Percentiles rank a stretch among this genome's conserved stretches.
These are phyloP conservation scores for Protomyces inouyei DNA, from an alignment of 1,139 yeast genomes.

Conservation along the genomic window DNA sequence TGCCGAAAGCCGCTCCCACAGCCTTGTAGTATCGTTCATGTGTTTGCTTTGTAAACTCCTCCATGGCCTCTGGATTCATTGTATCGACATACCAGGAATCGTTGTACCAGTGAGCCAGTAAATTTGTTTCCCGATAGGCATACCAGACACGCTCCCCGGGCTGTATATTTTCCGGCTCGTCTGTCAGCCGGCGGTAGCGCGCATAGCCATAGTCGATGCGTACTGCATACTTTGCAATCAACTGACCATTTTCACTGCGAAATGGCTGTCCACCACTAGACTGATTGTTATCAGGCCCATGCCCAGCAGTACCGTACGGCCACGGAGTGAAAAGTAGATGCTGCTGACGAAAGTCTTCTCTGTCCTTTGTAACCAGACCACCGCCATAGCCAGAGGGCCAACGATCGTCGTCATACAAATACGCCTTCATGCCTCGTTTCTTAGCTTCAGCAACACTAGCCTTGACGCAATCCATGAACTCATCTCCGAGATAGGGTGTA, in stretches of 20 bases:
- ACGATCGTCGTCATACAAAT: conserved; percentile 17
- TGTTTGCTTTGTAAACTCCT: conserved; percentile 9
- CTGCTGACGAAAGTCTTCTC: conserved; percentile 12
- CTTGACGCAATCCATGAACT: conserved; percentile 15
- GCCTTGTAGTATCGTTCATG: conserved; percentile 9
- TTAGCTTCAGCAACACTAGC: conserved; percentile 19
- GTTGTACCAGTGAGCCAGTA: conserved; percentile 16
- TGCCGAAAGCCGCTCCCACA: conserved; percentile 17
- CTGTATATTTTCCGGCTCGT: conserved; percentile 3
- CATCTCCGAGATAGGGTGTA: conserved; percentile 13
- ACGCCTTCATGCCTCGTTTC: conserved; percentile 16
- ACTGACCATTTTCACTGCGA: conserved; percentile 14
- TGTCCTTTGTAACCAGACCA: conserved; percentile 7
- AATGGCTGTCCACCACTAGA: conserved; percentile 24
- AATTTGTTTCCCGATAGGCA: conserved; percentile 18
- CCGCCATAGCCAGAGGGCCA: conserved; percentile 25
- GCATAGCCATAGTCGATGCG: conserved; percentile 2
- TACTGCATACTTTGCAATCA: conserved; percentile 12
- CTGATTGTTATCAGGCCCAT: conserved; percentile 11
- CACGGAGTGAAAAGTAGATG: conserved; percentile 22
- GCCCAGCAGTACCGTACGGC: conserved; percentile 20
- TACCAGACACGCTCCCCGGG: conserved; percentile 21
- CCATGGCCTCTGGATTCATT: conserved; percentile 10
- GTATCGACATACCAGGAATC: conserved; percentile 24
- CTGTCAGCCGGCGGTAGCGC: conserved; percentile 8